Conservation (phyloP, 1,284 basidiomycete species). For the Lentinula novae-zelandiae region DNA sequence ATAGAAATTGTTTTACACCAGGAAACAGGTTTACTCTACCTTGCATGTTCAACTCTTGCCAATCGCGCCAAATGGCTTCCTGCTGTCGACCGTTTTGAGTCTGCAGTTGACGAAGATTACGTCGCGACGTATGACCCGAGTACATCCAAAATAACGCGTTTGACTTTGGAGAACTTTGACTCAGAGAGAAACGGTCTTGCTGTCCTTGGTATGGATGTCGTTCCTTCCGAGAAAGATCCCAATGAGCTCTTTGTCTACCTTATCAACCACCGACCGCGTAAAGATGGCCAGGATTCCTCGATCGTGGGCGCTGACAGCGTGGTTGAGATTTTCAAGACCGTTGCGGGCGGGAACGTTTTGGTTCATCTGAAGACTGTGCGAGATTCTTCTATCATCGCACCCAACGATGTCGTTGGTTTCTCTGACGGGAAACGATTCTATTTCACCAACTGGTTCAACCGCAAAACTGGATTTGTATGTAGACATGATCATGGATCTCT, state of each 20-base stretch:
- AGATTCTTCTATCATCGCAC: constrained; percentile 49
- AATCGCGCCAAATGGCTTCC: constrained; percentile 59
- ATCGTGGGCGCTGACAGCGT: constrained; percentile 65
- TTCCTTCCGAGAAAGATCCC: constrained; percentile 45
- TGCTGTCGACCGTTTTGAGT: constrained; percentile 38
- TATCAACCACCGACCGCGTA: constrained; percentile 59
- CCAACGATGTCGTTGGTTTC: constrained; percentile 67
- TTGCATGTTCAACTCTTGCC: constrained; percentile 60
- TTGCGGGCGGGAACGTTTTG: constrained; percentile 39
- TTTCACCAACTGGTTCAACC: constrained; percentile 65
- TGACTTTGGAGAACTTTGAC: constrained; percentile 39
- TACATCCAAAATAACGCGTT: constrained; percentile 41
- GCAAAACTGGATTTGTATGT: constrained; percentile 52
- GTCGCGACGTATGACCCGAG: constrained; percentile 58
- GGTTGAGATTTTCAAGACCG: constrained; percentile 68
- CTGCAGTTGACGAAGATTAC: constrained; percentile 48
- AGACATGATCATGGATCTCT: not conserved
- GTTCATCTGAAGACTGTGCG: constrained; percentile 56
- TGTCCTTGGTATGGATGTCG: constrained; percentile 72
- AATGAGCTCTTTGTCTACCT: constrained; percentile 61
- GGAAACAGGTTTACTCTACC: constrained; percentile 57
- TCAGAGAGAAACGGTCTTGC: constrained; percentile 42
- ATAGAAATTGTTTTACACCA: constrained; percentile 55
- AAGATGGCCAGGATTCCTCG: constrained; percentile 32
- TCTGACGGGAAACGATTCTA: constrained; percentile 58